These are phyloP conservation scores for Albugo laibachii DNA, from an alignment of 352 stramenopile species.

Conservation along the genomic window DNA sequence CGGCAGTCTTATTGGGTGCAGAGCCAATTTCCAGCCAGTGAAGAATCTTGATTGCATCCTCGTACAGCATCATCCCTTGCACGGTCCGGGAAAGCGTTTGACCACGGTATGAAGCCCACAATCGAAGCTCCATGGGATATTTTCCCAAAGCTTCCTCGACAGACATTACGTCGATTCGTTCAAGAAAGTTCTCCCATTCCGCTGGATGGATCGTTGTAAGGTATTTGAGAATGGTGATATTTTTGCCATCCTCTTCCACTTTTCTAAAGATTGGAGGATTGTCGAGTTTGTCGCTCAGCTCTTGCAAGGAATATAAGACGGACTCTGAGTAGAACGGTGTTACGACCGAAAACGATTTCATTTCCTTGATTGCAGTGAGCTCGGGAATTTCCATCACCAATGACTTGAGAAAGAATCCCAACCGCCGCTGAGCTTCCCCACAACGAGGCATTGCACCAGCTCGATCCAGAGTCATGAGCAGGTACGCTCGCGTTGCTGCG, in stretches of 20 bases:
- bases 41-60: slow-evolving; percentile 73
- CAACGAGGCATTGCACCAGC: slow-evolving; percentile 40
- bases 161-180: slow-evolving; percentile 53
- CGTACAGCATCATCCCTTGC: slow-evolving; percentile 77
- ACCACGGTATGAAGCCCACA: slow-evolving; percentile 66
- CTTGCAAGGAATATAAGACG: slow-evolving; percentile 57
- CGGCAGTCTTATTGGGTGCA: slow-evolving; percentile 27
- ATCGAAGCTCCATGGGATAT: slow-evolving; percentile 45
- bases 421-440: slow-evolving; percentile 38
- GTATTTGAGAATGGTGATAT: slow-evolving; percentile 73
- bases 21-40: slow-evolving; percentile 73
- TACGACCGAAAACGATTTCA: slow-evolving; percentile 70
- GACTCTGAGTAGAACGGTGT: slow-evolving; percentile 72
- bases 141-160: slow-evolving; percentile 52
- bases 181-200: slow-evolving; percentile 73
- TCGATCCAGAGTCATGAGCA: slow-evolving; percentile 40
- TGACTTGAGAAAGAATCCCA: slow-evolving; percentile 78
- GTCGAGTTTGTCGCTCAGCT: slow-evolving; percentile 60
- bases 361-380: slow-evolving; percentile 60
- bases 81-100: slow-evolving; percentile 63
- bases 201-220: slow-evolving; percentile 68
- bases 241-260: slow-evolving; percentile 65
- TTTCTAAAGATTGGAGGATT: slow-evolving; percentile 76
- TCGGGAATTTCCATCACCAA: slow-evolving; percentile 72
- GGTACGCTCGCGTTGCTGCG: slow-evolving; percentile 34